Conservation (phyloP, 202 grass and related monocot species). For the Setaria italica region DNA sequence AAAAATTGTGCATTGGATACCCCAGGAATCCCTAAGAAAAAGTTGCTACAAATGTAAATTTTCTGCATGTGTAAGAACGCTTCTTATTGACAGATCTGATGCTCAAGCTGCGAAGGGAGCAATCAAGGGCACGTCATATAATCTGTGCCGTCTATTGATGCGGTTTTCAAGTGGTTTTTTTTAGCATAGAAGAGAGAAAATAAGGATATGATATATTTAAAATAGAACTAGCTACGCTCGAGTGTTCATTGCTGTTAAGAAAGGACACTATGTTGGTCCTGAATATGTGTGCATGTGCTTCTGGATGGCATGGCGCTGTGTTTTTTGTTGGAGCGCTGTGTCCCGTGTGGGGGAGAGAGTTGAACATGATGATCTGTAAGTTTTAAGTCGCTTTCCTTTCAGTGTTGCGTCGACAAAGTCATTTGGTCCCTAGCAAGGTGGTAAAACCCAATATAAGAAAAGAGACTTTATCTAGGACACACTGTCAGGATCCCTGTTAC, state of each 20-base stretch:
- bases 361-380: not conserved
- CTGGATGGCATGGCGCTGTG: not conserved
- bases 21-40: not conserved
- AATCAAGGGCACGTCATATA: not conserved
- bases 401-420: not conserved
- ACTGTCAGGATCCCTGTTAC: not conserved
- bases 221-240: conserved; percentile 6
- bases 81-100: conserved; percentile 42
- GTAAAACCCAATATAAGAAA: not conserved
- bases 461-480: not conserved
- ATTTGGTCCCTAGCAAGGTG: not conserved
- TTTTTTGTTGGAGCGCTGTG: conserved; percentile 30
- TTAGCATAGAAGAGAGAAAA: conserved; percentile 16
- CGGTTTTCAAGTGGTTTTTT: not conserved
- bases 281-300: not conserved
- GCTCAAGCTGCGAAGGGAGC: conserved; percentile 30
- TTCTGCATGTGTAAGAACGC: not conserved
- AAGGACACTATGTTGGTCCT: not conserved
- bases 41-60: not conserved
- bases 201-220: not conserved
- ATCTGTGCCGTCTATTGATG: not conserved
- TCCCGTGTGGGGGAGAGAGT: not conserved
- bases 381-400: not conserved
- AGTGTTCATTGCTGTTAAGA: conserved; percentile 13
- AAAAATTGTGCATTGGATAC: not conserved